Evolutionary conservation across 352 stramenopile species (phyloP).

Genomic region (Phytophthora sansomeana): DNA sequence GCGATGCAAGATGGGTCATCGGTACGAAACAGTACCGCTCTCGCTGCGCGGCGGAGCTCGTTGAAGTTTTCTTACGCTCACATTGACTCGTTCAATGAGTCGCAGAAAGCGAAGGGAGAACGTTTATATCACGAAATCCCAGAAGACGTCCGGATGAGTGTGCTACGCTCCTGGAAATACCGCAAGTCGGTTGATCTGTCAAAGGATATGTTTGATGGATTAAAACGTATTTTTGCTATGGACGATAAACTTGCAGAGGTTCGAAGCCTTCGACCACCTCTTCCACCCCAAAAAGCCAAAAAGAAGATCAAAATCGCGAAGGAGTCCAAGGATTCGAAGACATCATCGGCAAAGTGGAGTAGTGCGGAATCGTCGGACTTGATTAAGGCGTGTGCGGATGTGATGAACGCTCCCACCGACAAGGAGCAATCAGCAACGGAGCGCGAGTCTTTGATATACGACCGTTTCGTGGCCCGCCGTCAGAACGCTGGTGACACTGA

Average conservation of each 20-base stretch:
- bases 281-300: slow-evolving; percentile 14
- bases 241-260: slow-evolving; percentile 34
- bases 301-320: slow-evolving; percentile 17
- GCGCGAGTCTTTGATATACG: slow-evolving; percentile 45
- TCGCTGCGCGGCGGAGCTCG: slow-evolving; percentile 47
- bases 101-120: slow-evolving; percentile 40
- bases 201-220: slow-evolving; percentile 42
- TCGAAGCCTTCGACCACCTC: slow-evolving; percentile 31
- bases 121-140: slow-evolving; percentile 38
- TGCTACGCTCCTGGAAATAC: slow-evolving; percentile 52
- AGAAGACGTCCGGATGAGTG: slow-evolving; percentile 28
- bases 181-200: slow-evolving; percentile 50
- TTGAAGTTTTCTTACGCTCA: slow-evolving; percentile 47
- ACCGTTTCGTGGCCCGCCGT: slow-evolving; percentile 42
- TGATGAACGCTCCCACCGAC: slow-evolving; percentile 40
- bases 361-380: slow-evolving; percentile 45
- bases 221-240: slow-evolving; percentile 44
- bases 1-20: slow-evolving; percentile 43
- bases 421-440: slow-evolving; percentile 32
- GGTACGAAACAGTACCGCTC: slow-evolving; percentile 39
- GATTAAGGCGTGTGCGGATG: slow-evolving; percentile 49
- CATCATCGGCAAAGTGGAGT: slow-evolving; percentile 34
- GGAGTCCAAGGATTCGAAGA: slow-evolving; percentile 12
- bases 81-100: slow-evolving; percentile 45
- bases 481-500: slow-evolving; percentile 32